These are phyloP conservation scores for Xylariaceae sp. DNA, from an alignment of 2,329 filamentous ascomycete genomes.

Conservation along the genomic window DNA sequence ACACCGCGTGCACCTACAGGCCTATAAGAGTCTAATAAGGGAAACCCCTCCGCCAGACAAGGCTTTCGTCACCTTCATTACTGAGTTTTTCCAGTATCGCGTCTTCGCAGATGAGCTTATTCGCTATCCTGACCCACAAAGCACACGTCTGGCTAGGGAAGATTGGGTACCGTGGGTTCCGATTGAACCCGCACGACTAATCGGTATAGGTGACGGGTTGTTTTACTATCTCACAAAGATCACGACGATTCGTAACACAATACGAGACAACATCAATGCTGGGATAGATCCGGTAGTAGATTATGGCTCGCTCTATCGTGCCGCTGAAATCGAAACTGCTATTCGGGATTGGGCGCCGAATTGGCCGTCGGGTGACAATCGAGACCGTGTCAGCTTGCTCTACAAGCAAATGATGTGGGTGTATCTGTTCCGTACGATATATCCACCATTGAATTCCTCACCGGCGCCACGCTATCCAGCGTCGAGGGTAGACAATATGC, in stretches of 20 bases:
- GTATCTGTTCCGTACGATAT: constrained; percentile 59
- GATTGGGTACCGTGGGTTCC: constrained; percentile 40
- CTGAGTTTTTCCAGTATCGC: constrained; percentile 84
- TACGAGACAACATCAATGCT: constrained; percentile 62
- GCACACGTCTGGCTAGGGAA: constrained; percentile 38
- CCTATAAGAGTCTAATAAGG: constrained; percentile 68
- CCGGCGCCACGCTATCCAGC: constrained; percentile 15
- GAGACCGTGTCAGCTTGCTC: constrained; percentile 52
- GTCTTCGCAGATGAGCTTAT: constrained; percentile 62
- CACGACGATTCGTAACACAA: constrained; percentile 69
- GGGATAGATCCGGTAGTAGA: constrained; percentile 66
- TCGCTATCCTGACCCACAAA: constrained; percentile 40
- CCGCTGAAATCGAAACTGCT: constrained; percentile 69
- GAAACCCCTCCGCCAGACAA: constrained; percentile 58
- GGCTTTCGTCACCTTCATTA: constrained; percentile 60
- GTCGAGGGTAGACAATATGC: constrained; percentile 4
- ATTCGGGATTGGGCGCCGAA: constrained; percentile 71
- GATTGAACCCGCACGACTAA: constrained; percentile 53
- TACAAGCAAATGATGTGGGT: constrained; percentile 66
- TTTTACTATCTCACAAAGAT: constrained; percentile 77
- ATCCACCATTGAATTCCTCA: constrained; percentile 42
- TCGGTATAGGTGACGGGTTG: constrained; percentile 79
- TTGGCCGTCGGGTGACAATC: constrained; percentile 55
- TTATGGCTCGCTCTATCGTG: constrained; percentile 67
- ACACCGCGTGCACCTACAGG: constrained; percentile 75